Evolutionary conservation across 495 filamentous ascomycete genomes (phyloP).

Genomic region (Glonium stellatum): DNA sequence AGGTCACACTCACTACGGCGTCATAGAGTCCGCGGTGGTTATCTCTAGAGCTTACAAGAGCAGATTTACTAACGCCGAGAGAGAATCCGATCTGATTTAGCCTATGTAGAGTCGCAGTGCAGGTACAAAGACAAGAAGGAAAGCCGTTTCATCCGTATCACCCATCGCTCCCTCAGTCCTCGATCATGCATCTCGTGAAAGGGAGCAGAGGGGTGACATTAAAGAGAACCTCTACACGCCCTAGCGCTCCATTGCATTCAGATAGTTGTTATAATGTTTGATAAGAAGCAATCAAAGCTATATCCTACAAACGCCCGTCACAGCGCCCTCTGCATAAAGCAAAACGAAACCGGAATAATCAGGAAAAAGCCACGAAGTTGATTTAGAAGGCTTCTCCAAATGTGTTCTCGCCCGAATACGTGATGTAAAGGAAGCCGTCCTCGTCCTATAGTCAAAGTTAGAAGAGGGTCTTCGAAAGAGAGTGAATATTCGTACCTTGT

Average conservation of each 20-base stretch:
- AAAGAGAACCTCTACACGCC: no score
- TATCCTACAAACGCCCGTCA: not conserved
- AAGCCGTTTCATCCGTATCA: not conserved
- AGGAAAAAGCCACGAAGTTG: not conserved
- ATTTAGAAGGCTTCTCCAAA: conserved; percentile 56
- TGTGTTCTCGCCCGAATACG: conserved; percentile 96
- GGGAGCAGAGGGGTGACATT: no score
- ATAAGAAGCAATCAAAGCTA: not conserved
- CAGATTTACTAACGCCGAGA: not conserved
- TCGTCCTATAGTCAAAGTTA: conserved; percentile 36
- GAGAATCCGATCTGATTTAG: not conserved
- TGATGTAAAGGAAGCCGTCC: conserved; percentile 60
- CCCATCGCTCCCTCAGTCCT: not conserved
- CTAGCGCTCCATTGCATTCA: no score
- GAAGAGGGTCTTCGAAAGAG: not conserved
- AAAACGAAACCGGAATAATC: not conserved
- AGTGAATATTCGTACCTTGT: conserved; percentile 52
- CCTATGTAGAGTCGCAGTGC: not conserved
- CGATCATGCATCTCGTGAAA: no score
- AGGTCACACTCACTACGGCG: no score
- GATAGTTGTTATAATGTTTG: no score
- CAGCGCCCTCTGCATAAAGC: not conserved
- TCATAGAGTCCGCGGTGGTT: not conserved
- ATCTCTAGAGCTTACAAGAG: not conserved
- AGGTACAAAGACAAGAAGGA: not conserved